Base-by-base conservation (phyloP, 495 filamentous ascomycete genomes). In the Antarctomyces pellizariae region DNA sequence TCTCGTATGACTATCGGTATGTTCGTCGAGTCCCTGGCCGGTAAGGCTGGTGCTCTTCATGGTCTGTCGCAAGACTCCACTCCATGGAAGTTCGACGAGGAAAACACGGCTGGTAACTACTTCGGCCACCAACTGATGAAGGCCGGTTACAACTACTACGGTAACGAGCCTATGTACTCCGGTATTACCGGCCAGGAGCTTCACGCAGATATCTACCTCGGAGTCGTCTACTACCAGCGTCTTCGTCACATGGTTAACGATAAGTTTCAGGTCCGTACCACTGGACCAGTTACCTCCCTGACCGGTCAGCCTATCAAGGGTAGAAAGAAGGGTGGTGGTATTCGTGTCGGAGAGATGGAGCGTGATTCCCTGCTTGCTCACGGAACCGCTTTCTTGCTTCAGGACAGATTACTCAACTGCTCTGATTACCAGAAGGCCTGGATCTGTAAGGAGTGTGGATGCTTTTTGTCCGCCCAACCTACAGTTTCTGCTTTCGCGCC, bases 1-100 rank as follows among this genome's bases (percentile, higher is more conserved):
- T 95, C 86, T 30, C 84, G 86, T 50, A 97, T 97, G 86, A 97
- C 86, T 13, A 97, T 97, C 46, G 86, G 86, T 46, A 93, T 95
- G 74, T 93, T 97, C 56, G 71, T 97, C 38, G 86, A 97, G 52
- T 92, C 83, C 4, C 63, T 97, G 34, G 86, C 86, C 13, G 86
- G 86, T 17, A 97, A 97, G 53, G 63, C 83, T 10, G 86, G 86
- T 7, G 75, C 86, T 16, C 64, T 97, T 26, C 86, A 97, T 44
- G 86, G 86, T 19, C 62, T 91, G 16, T 73, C 86, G 7, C 86
- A 95, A 53, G 86, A 97, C 45, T 79, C 64, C 21, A 92, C 84
- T 2, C 86, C 86, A 7, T 97, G 90, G 64, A 64, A 69, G 30
- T 97, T 95, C 46, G 74, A 78, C 42, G 84, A 93, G 46, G 63